Evolutionary conservation across 1,284 basidiomycete genomes (phyloP).

Genomic region (Cryptococcus depauperatus): DNA sequence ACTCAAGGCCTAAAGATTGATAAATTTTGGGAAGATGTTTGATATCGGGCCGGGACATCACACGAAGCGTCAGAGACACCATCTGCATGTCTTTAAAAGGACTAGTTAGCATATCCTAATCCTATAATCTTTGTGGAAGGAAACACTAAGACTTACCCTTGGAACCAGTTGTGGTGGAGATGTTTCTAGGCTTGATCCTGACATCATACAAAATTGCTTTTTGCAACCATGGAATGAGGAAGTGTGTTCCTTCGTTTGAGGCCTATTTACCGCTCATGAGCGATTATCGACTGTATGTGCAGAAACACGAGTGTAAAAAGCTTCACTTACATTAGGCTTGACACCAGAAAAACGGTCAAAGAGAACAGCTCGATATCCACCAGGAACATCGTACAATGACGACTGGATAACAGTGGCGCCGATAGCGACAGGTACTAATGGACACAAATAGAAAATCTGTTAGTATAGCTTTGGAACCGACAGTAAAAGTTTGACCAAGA

Average conservation of each 20-base stretch:
- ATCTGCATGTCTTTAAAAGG: conserved; percentile 61
- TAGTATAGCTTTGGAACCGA: neutral
- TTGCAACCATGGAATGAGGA: conserved; percentile 91
- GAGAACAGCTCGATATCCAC: conserved; percentile 92
- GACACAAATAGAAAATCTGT: neutral
- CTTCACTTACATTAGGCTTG: conserved; percentile 55
- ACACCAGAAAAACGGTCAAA: conserved; percentile 97
- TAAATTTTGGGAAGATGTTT: conserved; percentile 87
- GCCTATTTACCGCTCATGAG: conserved; percentile 53
- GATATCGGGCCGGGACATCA: conserved; percentile 87
- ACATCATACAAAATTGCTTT: conserved; percentile 95
- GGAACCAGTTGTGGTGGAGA: conserved; percentile 59
- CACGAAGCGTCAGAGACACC: conserved; percentile 92
- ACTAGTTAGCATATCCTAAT: conserved; percentile 2
- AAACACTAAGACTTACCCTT: conserved; percentile 25
- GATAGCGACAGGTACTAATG: conserved; percentile 64
- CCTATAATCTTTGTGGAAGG: neutral
- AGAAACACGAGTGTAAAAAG: neutral
- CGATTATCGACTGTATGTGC: too few relatives aligned
- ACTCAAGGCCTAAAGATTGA: conserved; percentile 81
- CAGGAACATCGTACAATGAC: conserved; percentile 80
- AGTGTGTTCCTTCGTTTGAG: conserved; percentile 89
- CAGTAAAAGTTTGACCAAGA: neutral
- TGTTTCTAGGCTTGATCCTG: conserved; percentile 94
- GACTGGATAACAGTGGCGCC: conserved; percentile 61